Evolutionary conservation across 352 stramenopile genomes (phyloP), one percentile per base, ranked within the genome.

Genomic region (Blastocystis sp.): DNA sequence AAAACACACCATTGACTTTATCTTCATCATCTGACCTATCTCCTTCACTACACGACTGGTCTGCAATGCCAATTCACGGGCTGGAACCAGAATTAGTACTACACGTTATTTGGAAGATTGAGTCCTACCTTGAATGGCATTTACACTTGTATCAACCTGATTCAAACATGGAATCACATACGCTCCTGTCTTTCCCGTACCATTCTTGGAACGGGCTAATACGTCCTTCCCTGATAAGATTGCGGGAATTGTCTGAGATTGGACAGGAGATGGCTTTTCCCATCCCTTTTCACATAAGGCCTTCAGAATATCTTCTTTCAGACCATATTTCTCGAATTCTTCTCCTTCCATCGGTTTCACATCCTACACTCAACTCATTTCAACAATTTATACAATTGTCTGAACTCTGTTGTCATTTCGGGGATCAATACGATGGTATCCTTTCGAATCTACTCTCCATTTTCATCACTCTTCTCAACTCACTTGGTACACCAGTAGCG

Each of bases 201-300:
- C 97, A 89, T 99, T 99, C 92, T 99, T 99, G 32, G 97, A 96
- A 87, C 96, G 90, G 35, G 96, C 96, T 89, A 99, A 94, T 42
- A 98, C 94, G 90, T 99, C 98, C 37, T 95, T 92, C 56, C 97
- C 96, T 7, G 97, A 94, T 21, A 99, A 89, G 75, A 98, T 97
- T 88, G 98, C 98, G 21, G 96, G 96, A 83, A 99, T 98, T 16
- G 96, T 95, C 89, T 99, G 95, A 90, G 99, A 96, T 89, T 99
- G 97, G 88, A 99, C 98, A 16, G 96, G 96, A 42, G 94, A 98
- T 43, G 96, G 97, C 49, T 96, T 95, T 89, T 99, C 96, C 89
- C 98, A 99, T 29, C 96, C 96, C 89, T 98, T 99, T 89, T 99
- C 96, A 88, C 98, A 99, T 90, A 99, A 99, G 73, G 95, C 96